Evolutionary conservation across 768 basidiomycete genomes (phyloP).

Genomic region (Gloeopeniophorella convolvens): DNA sequence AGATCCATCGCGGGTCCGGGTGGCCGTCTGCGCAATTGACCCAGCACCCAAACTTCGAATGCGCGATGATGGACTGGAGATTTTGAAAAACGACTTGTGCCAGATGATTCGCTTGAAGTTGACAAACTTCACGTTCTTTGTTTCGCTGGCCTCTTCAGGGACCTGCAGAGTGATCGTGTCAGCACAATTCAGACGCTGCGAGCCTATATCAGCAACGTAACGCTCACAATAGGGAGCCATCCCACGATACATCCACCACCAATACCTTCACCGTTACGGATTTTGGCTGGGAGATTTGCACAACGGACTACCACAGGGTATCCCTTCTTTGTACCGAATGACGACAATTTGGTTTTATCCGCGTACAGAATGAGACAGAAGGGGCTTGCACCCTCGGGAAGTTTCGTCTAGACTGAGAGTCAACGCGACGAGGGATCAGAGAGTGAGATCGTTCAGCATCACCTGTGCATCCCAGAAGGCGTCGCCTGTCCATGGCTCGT

Average conservation of each 20-base stretch:
- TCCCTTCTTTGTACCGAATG: conserved; percentile 21
- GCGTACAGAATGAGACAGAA: conserved; percentile 20
- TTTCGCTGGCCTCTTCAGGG: background rate
- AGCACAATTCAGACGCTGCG: too few relatives aligned
- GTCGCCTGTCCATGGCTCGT: conserved; percentile 36
- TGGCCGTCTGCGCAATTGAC: background rate
- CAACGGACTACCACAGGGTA: conserved; percentile 20
- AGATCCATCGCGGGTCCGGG: too few relatives aligned
- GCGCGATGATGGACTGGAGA: background rate
- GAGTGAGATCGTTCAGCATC: conserved; percentile 4
- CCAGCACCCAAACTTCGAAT: background rate
- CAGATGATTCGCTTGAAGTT: background rate
- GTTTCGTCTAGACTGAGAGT: conserved; percentile 4
- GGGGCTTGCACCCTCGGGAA: conserved; percentile 11
- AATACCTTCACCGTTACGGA: conserved; percentile 19
- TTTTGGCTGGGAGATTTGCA: conserved; percentile 19
- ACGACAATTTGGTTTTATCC: conserved; percentile 20
- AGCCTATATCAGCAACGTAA: background rate
- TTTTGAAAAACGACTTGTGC: background rate
- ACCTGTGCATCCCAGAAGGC: conserved; percentile 35
- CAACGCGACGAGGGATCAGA: background rate
- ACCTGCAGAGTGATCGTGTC: too few relatives aligned
- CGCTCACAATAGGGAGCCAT: conserved; percentile 21
- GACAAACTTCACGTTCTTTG: background rate
- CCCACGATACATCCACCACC: conserved; percentile 20